Evolutionary conservation across 768 basidiomycete species (phyloP).

Genomic region (Pleurotus eryngii): DNA sequence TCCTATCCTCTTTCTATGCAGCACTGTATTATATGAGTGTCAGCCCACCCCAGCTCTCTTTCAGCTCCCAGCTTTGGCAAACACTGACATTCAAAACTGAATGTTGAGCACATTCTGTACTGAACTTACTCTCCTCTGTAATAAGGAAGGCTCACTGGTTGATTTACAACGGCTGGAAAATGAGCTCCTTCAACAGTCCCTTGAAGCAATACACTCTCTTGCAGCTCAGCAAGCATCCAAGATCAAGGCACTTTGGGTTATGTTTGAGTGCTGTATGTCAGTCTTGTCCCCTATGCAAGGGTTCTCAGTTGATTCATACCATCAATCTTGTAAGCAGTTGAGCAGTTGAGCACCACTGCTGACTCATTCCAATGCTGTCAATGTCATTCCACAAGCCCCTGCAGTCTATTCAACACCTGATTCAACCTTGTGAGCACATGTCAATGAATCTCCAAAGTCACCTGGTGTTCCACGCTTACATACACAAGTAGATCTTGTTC

Average conservation of each 20-base stretch:
- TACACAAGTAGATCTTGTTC: slow-evolving; percentile 18
- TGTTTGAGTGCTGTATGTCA: slow-evolving; percentile 12
- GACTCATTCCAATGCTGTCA: no score
- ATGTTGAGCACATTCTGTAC: slow-evolving; percentile 19
- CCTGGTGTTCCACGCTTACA: slow-evolving; percentile 2
- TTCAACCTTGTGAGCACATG: slow-evolving; percentile 3
- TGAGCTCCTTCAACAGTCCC: slow-evolving; percentile 11
- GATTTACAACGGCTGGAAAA: slow-evolving; percentile 20
- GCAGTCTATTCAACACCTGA: slow-evolving; percentile 7
- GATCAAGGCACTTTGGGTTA: not conserved
- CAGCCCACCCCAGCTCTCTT: slow-evolving; percentile 23
- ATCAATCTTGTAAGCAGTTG: not conserved
- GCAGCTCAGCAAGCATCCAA: not conserved
- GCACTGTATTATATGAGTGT: slow-evolving; percentile 19
- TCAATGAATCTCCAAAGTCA: slow-evolving; percentile 6
- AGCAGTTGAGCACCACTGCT: no score
- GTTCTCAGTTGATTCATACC: slow-evolving; percentile 8
- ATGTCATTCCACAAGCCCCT: not conserved
- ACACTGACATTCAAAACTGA: slow-evolving; percentile 24
- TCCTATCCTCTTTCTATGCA: slow-evolving; percentile 14
- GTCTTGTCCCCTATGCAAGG: slow-evolving; percentile 15
- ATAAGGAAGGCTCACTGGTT: slow-evolving; percentile 14
- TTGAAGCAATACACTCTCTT: slow-evolving; percentile 15
- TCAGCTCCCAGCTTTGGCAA: slow-evolving; percentile 20
- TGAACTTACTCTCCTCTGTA: slow-evolving; percentile 17